These are phyloP conservation scores for Pisolithus sp. DNA, from an alignment of 768 basidiomycete species.

Conservation along the genomic window DNA sequence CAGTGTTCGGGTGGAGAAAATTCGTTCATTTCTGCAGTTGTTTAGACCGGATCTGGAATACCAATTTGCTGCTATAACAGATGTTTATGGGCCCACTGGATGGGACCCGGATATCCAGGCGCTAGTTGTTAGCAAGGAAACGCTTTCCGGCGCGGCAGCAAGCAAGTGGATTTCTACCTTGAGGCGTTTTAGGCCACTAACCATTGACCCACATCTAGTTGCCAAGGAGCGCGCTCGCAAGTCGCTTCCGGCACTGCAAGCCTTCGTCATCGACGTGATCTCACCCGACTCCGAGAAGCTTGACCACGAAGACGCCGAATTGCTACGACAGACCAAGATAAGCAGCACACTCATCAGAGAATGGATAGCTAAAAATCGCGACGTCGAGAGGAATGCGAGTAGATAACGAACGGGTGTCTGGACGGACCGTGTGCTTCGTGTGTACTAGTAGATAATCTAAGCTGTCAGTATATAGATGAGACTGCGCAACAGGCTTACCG, in stretches of 20 bases:
- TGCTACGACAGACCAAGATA: conserved; percentile 78
- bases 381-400: not conserved
- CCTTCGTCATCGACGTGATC: conserved; percentile 87
- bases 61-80: conserved; percentile 68
- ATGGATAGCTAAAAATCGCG: conserved; percentile 56
- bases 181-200: not conserved
- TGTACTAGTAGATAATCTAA: not conserved
- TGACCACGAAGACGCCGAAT: conserved; percentile 59
- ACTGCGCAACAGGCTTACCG: too few species aligned
- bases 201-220: conserved; percentile 38
- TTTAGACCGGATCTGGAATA: conserved; percentile 62
- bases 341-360: conserved; percentile 90
- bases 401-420: not conserved
- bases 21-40: conserved; percentile 62
- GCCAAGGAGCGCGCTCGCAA: conserved; percentile 52
- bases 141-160: conserved; percentile 62
- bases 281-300: conserved; percentile 55
- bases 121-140: conserved; percentile 89
- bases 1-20: conserved; percentile 43
- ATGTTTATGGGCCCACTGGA: conserved; percentile 89
- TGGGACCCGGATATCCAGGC: conserved; percentile 87
- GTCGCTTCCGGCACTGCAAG: conserved; percentile 50
- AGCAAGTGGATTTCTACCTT: conserved; percentile 42
- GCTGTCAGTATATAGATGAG: too few species aligned
- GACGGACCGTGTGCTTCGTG: not conserved